Base-by-base conservation (phyloP, 192 early-diverging fungal species). In the Oehlia diaphana region DNA sequence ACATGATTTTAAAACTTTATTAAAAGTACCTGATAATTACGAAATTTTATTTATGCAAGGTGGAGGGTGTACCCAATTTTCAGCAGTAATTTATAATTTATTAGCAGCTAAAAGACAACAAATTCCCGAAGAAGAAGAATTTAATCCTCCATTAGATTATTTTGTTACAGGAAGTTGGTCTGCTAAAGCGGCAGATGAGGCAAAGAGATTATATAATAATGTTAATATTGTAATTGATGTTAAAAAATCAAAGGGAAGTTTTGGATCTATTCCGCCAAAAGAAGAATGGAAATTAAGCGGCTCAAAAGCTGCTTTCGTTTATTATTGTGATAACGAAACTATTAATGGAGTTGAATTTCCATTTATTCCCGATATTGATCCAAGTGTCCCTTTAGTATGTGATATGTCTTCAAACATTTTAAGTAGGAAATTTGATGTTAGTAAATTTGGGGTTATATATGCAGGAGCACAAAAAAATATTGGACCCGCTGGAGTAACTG, bases 401-500 rank as follows among this genome's bases (percentile, higher is more conserved):
- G 97, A 98, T 85, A 94, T 95, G 89, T 95, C 92, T 42, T 93
- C 93, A 70, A 95, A 95, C 81, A 92, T 94, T 83, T 83, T 96
- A 31, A 92, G 93, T 19, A 91, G 93, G 61, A 89, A 88, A 4
- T 77, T 98, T 21, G 93, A 97, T 80, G 89, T 99, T 23, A 84
- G 86, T 49, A 91, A 93, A 70, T 97, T 92, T 83, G 96, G 91
- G 21, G 81, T 95, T 19, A 95, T 99, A 75, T 94, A 96, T 81
- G 96, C 94, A 2, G 98, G 98, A 7, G 98, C 97, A 19, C 98
- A 99, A 86, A 99, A 99, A 87, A 99, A 99, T 87, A 89, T 94
- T 83, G 92, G 93, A 0, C 93, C 95, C 21, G 95, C 97, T 9
- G 98, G 98, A 62, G 92, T 97, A 9, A 96, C 97, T 2, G 83